Base-by-base conservation (phyloP, 345 rosid species). In the Brassica juncea region DNA sequence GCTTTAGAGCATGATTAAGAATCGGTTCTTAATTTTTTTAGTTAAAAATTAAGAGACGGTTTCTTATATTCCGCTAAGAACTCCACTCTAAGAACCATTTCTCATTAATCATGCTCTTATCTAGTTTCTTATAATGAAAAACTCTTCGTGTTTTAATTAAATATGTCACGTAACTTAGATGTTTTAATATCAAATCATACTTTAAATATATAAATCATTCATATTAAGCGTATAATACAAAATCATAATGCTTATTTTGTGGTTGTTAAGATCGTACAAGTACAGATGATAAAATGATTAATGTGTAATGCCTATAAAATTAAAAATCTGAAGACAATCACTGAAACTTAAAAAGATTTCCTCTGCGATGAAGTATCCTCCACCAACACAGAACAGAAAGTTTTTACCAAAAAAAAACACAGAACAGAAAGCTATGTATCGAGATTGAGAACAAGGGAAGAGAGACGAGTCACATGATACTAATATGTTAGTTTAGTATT, bases 361-460 rank as follows among this genome's bases (percentile, higher is more conserved):
- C 66, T 73, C 78, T 49, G 66, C 70, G 70, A 79, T 67, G 78
- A 79, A 73, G 68, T 32, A 79, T 67, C 69, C 47, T 44, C 14
- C 73, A 67, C 70, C 67, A 60, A 68, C 74, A 78, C 68, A 3
- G 2, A 49, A n/a, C 21, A 52, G 19, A 58, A 66, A 78, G 77
- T n/a, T n/a, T n/a, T n/a, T n/a, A n/a, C n/a, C n/a, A n/a, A n/a
- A n/a, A n/a, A n/a, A n/a, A n/a, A 60, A 68, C 74, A 78, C 68
- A 3, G 2, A 49, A n/a, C 21, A 52, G 19, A 58, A 66, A 78
- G 77, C 68, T 16, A 72, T 72, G 71, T 58, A 71, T 65, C 12
- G 61, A 55, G 61, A 7, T 23, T 58, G 9, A 54, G 23, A 71
- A 16, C 63, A 72, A 10, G 61, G 8, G 23, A 35, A 47, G 52